Evolutionary conservation across 108 stramenopile species (phyloP), one percentile per base, ranked within the genome.

Genomic region (Cyclostephanos tholiformis): DNA sequence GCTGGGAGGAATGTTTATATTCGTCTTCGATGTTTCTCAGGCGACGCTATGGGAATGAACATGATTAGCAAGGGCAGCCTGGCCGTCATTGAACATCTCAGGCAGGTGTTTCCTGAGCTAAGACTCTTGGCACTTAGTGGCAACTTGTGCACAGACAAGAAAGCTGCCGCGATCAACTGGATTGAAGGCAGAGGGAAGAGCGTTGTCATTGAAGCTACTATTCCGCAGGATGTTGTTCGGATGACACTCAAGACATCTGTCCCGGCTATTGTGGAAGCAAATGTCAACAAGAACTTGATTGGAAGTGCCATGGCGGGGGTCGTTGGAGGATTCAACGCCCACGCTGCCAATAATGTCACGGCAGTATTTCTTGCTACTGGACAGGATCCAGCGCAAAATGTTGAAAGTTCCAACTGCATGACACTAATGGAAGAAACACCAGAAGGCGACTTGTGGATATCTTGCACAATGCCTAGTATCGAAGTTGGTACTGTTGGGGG

Each of bases 21-120:
- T 56, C 82, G 98, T 58, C 90, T 97, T 38, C 87, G 86, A 32
- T 98, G 97, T 84, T 94, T 96, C 74, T 82, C 97, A 0, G 98
- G 98, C 36, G 98, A 99, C 84, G 98, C 98, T 63, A 99, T 99
- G 98, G 98, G 98, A 39, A 99, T 99, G 98, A 99, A 99, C 76
- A 99, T 99, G 98, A 93, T 99, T 26, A 89, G 88, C 39, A 99
- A 99, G 91, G 98, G 98, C 53, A 80, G 80, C 69, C 88, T 95
- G 65, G 95, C 94, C 11, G 96, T 95, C 26, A 90, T 97, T 66
- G 90, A 96, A 49, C 74, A 86, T 39, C 72, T 97, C 52, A 75
- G 86, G 63, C 67, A 75, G 50, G 66, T 76, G 9, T 97, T 97
- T 65, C 93, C 95, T 0, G 64, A 79, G 44, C 49, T 96, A 27